Percentiles rank a stretch among this genome's conserved stretches.
These are phyloP conservation scores for Trichosporon sp. DNA, from an alignment of 1,284 basidiomycete genomes.

Conservation along the genomic window DNA sequence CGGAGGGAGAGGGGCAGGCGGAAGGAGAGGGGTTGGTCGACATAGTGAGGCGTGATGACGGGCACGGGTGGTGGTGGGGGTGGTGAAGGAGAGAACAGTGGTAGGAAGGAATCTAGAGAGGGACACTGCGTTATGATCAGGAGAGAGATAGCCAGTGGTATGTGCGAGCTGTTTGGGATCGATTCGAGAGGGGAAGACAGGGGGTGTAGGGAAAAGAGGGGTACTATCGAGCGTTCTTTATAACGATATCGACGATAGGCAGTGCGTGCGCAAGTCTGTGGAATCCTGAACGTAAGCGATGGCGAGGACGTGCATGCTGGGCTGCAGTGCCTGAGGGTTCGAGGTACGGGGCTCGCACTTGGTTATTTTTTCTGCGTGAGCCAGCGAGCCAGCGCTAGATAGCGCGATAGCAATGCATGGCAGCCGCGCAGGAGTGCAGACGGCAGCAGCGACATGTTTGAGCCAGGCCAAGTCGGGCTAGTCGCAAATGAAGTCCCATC, in stretches of 20 bases:
- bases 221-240: conserved; percentile 5
- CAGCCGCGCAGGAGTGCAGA: background rate
- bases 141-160: background rate
- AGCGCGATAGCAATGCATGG: background rate
- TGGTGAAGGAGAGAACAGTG: background rate
- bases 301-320: conserved; percentile 5
- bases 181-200: background rate
- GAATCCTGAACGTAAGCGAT: background rate
- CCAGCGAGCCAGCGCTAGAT: background rate
- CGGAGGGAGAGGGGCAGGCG: background rate
- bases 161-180: background rate
- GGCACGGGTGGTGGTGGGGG: background rate
- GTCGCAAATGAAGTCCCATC: conserved; percentile 1
- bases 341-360: background rate
- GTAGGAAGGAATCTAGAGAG: background rate
- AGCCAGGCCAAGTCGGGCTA: conserved; percentile 5
- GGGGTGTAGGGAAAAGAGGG: background rate
- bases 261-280: conserved; percentile 3
- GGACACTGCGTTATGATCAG: background rate
- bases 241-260: conserved; percentile 14
- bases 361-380: background rate
- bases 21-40: background rate
- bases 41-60: background rate
- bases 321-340: background rate
- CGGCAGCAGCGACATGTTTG: background rate